phyloP scores from a whole-genome alignment of 257 asterid genomes.

The Coffea canephora region DNA sequence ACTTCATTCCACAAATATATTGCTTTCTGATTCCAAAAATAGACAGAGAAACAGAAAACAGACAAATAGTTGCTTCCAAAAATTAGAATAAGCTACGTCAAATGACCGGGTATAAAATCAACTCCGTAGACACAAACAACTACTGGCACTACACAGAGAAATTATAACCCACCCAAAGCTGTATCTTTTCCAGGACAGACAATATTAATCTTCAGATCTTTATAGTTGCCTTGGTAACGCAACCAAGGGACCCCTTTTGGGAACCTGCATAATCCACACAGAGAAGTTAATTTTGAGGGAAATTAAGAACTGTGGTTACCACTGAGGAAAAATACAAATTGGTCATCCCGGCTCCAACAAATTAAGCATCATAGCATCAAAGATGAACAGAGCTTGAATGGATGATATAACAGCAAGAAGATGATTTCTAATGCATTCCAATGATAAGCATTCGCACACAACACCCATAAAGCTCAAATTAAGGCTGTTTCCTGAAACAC shows the following conservation, averaged over 20 bases:
- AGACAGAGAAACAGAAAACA: background rate
- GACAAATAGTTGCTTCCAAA: background rate
- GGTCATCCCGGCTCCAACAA: background rate
- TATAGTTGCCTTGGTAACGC: constrained; percentile 70
- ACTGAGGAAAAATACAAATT: background rate
- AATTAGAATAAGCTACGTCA: background rate
- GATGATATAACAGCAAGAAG: background rate
- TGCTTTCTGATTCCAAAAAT: background rate
- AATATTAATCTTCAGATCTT: constrained; percentile 57
- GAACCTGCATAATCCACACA: constrained; percentile 49
- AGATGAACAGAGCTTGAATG: background rate
- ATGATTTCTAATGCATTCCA: background rate
- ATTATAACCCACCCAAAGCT: constrained; percentile 53
- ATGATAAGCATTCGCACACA: background rate
- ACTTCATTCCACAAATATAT: background rate
- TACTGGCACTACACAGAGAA: background rate
- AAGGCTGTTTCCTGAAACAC: no score
- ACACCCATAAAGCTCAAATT: background rate
- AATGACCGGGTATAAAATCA: background rate
- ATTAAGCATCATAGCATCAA: background rate
- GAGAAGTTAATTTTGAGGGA: background rate
- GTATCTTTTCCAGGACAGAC: constrained; percentile 90
- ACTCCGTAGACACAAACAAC: background rate
- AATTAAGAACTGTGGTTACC: background rate
- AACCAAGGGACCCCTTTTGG: constrained; percentile 96